Evolutionary conservation across 2,329 filamentous ascomycete species (phyloP).

Genomic region (Sarocladium oryzae): DNA sequence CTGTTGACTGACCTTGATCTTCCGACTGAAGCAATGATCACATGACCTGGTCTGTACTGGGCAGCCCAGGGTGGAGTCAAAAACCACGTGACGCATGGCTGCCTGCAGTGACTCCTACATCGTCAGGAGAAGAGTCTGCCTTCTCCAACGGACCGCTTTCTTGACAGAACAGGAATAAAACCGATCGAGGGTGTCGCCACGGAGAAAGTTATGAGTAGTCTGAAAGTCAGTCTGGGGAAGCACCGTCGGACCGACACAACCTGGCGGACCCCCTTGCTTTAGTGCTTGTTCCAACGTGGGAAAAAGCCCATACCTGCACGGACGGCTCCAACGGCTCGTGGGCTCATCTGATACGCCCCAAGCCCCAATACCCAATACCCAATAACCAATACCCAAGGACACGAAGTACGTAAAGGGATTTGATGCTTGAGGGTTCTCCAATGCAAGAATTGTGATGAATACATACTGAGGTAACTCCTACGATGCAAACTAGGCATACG

Average conservation of each 20-base stretch:
- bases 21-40: background rate
- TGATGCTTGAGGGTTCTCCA: too few relatives aligned
- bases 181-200: background rate
- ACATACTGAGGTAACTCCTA: too few relatives aligned
- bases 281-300: too few relatives aligned
- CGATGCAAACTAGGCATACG: too few relatives aligned
- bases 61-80: background rate
- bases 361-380: too few relatives aligned
- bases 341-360: too few relatives aligned
- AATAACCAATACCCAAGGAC: too few relatives aligned
- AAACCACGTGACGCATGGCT: conserved; percentile 3
- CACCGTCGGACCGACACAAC: background rate
- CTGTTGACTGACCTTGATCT: background rate
- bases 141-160: background rate
- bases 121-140: background rate
- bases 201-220: background rate
- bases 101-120: background rate
- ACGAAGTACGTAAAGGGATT: too few relatives aligned
- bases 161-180: conserved; percentile 2
- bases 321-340: too few relatives aligned
- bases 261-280: background rate
- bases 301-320: too few relatives aligned
- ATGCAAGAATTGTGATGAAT: too few relatives aligned
- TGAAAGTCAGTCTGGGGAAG: background rate
- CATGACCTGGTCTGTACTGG: conserved; percentile 1